Percentiles rank a stretch among this genome's conserved stretches.
Conservation (phyloP, 2,329 filamentous ascomycete species). For the Colletotrichum nymphaeae region DNA sequence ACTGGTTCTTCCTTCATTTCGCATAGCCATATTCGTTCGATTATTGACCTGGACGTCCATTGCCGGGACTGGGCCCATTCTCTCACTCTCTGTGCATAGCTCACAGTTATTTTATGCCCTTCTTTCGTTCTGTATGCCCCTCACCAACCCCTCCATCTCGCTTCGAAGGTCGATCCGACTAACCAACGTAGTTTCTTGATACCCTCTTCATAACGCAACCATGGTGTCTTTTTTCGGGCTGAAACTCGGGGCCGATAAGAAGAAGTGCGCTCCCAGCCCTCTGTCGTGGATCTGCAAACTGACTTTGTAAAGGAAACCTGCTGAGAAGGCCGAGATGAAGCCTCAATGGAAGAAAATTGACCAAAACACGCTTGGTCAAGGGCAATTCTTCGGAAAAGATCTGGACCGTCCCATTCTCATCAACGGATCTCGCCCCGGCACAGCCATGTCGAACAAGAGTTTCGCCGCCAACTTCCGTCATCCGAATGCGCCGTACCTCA, state of each 20-base stretch:
- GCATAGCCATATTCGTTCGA: background rate
- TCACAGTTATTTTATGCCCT: conserved; percentile 16
- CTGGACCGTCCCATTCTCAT: conserved; percentile 47
- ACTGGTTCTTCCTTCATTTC: conserved; percentile 12
- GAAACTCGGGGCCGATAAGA: conserved; percentile 66
- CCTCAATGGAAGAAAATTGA: conserved; percentile 46
- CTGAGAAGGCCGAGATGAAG: conserved; percentile 39
- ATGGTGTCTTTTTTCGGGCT: conserved; percentile 72
- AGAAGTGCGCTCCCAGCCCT: conserved; percentile 52
- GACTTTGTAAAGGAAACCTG: conserved; percentile 31
- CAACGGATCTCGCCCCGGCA: conserved; percentile 46
- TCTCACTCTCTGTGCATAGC: conserved; percentile 22
- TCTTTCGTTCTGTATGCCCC: conserved; percentile 31
- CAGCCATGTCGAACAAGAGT: conserved; percentile 48
- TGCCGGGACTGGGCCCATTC: background rate
- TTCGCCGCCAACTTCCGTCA: conserved; percentile 37
- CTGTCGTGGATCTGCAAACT: background rate
- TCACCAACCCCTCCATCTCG: conserved; percentile 15
- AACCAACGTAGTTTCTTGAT: conserved; percentile 21
- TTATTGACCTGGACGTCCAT: conserved; percentile 15
- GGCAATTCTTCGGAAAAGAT: conserved; percentile 50
- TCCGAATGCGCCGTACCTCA: conserved; percentile 47
- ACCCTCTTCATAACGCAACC: conserved; percentile 29
- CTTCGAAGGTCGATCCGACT: background rate
- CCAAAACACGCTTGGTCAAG: conserved; percentile 46